phyloP scores from a whole-genome alignment of 208 protist genomes.

The Tritrichomonas foetus region DNA sequence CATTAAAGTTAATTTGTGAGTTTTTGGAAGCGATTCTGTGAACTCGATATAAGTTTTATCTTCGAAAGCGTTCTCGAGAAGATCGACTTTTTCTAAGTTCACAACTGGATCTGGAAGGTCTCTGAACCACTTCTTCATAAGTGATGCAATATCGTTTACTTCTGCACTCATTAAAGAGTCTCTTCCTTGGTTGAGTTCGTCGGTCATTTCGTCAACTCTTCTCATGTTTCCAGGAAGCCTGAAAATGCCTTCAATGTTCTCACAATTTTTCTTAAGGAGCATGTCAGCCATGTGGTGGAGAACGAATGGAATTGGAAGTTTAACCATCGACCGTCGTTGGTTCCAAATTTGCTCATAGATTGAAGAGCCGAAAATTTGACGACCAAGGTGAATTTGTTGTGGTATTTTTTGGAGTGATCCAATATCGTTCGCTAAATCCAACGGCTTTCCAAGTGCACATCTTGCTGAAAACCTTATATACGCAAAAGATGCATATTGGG shows the following conservation, averaged over 20 bases:
- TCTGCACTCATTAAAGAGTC: not conserved
- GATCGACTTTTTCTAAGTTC: not conserved
- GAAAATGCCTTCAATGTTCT: not conserved
- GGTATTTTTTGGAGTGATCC: not conserved
- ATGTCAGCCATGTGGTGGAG: not conserved
- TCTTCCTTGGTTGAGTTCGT: not conserved
- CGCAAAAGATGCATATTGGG: not conserved
- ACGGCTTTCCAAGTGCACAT: not conserved
- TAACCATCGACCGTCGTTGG: not conserved
- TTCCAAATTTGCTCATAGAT: not conserved
- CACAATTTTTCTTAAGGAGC: not conserved
- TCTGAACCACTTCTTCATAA: not conserved
- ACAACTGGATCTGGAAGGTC: not conserved
- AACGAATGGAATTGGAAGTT: not conserved
- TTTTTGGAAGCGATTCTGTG: not conserved
- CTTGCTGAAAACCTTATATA: slow-evolving; percentile 21
- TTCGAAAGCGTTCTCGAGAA: not conserved
- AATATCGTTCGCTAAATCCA: not conserved
- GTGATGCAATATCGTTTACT: not conserved
- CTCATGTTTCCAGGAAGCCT: not conserved
- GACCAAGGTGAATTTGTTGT: not conserved
- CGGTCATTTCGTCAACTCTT: not conserved
- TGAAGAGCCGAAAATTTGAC: not conserved
- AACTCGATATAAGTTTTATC: not conserved
- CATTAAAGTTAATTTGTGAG: not conserved